A percentile compares a stretch with the other conserved stretches of the same genome.
These are phyloP conservation scores for Rosa persica DNA, from an alignment of 306 rosid species.

Conservation along the genomic window DNA sequence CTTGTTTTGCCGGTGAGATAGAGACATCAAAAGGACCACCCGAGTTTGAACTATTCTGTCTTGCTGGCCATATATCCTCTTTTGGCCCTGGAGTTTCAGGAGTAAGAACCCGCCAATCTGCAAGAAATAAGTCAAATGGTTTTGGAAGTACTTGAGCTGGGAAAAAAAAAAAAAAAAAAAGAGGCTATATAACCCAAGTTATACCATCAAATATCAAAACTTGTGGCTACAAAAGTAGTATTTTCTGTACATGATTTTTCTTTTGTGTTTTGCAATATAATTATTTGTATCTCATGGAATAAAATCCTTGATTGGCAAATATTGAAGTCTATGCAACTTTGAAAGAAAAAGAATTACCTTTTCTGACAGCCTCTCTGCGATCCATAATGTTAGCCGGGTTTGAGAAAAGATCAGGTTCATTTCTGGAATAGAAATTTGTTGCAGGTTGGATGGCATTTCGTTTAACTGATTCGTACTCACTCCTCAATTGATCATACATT, in stretches of 20 bases:
- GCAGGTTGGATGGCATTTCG: conserved; percentile 87
- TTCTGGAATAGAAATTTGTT: conserved; percentile 74
- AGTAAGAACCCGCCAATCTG: conserved; percentile 73
- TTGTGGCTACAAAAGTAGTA: background rate
- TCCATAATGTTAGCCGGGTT: conserved; percentile 69
- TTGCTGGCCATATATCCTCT: conserved; percentile 90
- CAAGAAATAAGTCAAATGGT: conserved; percentile 79
- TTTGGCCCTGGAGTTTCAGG: conserved; percentile 99
- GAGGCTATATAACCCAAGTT: conserved; percentile 14
- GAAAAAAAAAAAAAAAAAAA: background rate
- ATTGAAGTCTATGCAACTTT: conserved; percentile 8
- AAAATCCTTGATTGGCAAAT: conserved; percentile 9
- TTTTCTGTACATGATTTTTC: background rate
- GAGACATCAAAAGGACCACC: conserved; percentile 80
- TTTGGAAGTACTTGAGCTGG: conserved; percentile 66
- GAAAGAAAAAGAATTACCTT: conserved; percentile 57
- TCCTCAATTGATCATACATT: conserved; percentile 95
- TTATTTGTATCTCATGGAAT: background rate
- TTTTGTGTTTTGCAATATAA: background rate
- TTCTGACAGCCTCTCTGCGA: conserved; percentile 68
- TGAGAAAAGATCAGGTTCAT: conserved; percentile 78
- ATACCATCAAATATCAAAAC: background rate
- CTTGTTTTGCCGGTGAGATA: conserved; percentile 74
- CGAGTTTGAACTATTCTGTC: conserved; percentile 85
- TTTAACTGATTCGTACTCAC: conserved; percentile 73